A percentile compares a stretch with the other conserved stretches of the same genome.
Conservation (phyloP, 441 rosid genomes). For the Eugenia klotzschiana region DNA sequence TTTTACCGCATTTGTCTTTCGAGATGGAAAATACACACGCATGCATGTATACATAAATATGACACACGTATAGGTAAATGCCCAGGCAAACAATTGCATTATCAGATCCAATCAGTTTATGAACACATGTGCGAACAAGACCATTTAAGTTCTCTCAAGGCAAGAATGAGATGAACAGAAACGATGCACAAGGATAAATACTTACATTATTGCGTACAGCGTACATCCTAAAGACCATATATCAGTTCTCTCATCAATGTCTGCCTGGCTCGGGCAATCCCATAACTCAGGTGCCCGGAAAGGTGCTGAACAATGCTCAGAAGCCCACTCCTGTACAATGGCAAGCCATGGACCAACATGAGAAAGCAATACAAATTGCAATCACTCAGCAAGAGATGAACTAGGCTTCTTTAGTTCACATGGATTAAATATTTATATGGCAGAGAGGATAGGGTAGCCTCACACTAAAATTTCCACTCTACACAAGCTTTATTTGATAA, state of each 20-base stretch:
- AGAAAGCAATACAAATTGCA: not conserved
- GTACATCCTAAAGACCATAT: constrained; percentile 99
- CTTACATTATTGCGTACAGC: constrained; percentile 87
- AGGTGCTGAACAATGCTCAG: constrained; percentile 95
- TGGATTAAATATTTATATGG: not conserved
- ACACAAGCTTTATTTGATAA: not conserved
- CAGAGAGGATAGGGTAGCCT: not conserved
- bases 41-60: not conserved
- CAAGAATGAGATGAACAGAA: not conserved
- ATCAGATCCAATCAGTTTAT: not conserved
- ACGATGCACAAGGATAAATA: not conserved
- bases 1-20: not conserved
- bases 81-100: not conserved
- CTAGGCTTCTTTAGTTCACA: not conserved
- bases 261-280: constrained; percentile 93
- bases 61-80: not conserved
- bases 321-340: constrained; percentile 73
- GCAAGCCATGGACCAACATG: constrained; percentile 3
- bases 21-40: not conserved
- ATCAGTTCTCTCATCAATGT: constrained; percentile 95
- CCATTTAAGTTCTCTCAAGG: not conserved
- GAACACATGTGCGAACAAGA: not conserved
- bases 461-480: not conserved
- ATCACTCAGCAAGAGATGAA: not conserved
- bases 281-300: constrained; percentile 98